Base-by-base conservation (phyloP, 306 rosid genomes). In the Medicago arabica region DNA sequence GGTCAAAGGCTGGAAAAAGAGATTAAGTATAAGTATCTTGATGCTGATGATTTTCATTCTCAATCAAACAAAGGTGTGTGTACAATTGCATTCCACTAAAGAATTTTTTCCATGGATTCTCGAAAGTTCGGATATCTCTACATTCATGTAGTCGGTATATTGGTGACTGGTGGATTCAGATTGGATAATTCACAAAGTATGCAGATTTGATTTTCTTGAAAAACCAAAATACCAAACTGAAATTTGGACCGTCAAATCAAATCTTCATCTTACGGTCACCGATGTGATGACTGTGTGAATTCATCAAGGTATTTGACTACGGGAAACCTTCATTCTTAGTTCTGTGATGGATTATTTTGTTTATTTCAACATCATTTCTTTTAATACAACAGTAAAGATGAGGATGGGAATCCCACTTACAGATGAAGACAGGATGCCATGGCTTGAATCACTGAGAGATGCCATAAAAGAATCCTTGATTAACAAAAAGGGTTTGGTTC, bases 21-120 rank as follows among this genome's bases (percentile, higher is more conserved):
- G 81, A 77, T 78, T 69, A 82, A 70, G 6, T 85, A 74, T 43
- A 83, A 68, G 67, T 91, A 86, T 50, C 86, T 91, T 69, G 98
- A 94, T 82, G 98, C 98, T 6, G 98, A 91, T 88, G 87, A 91
- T 86, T 90, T 86, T 79, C 97, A 94, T 72, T 82, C 96, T 15
- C 79, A 75, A 47, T 90, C 94, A 60, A 94, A 90, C 87, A 91
- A 87, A 86, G 96, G 98, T 89, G 40, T n/a, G n/a, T 40, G 44
- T 40, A 40, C 9, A 39, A 39, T 39, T 39, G 44, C 11, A 40
- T 40, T 9, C 2, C 44, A 1, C 7, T 34, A 34, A 34, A 9
- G 3, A 9, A 51, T 5, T 49, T 5, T 2, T 49, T 21, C 6
- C 0, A 54, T 18, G 13, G 7, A 19, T 10, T 58, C 17, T 0